Base-by-base conservation (phyloP, 1,139 yeast genomes). In the Geotrichum fermentans region DNA sequence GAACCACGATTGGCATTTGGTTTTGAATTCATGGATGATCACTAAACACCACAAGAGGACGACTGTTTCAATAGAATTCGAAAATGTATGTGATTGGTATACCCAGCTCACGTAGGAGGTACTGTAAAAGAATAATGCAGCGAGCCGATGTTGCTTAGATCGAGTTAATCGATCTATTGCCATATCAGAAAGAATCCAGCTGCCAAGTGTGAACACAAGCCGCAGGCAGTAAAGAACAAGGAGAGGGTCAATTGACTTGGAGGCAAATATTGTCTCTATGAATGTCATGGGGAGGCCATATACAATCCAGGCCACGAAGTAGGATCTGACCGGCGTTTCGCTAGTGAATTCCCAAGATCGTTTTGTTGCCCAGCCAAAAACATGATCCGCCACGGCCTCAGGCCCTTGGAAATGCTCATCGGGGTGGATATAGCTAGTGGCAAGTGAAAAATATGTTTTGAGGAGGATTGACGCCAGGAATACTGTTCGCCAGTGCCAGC, bases 341-440 rank as follows among this genome's bases (percentile, higher is more conserved):
- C 70, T 59, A 1, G 72, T 62, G 64, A 87, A 92, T 63, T 94
- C 99, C 99, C 98, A 94, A 0, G 97, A 89, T 1, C 76, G 62
- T 24, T 77, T 73, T 1, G 80, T 76, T 36, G 74, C 68, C 67
- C 73, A 77, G 4, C 76, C 77, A 47, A 77, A 71, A 29, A 80
- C 64, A 33, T 67, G 61, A 6, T 58, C 66, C 55, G 83, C 73
- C 17, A 92, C 62, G 0, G 86, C 82, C 62, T 89, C 95, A 30
- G 94, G 75, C 20, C 83, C 79, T 65, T 94, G 99, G 64, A 88
- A 87, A 64, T 90, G 96, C 68, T 94, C 99, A 71, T 94, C 99
- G 0, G 98, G 98, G 59, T 94, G 99, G 44, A 94, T 82, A 63
- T 94, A 94, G 0, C 97, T 87, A 38, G 84, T 76, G 44, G 84